A percentile compares a stretch with the other conserved stretches of the same genome.
These are phyloP conservation scores for Alternaria sp. DNA, from an alignment of 2,329 filamentous ascomycete species.

Conservation along the genomic window DNA sequence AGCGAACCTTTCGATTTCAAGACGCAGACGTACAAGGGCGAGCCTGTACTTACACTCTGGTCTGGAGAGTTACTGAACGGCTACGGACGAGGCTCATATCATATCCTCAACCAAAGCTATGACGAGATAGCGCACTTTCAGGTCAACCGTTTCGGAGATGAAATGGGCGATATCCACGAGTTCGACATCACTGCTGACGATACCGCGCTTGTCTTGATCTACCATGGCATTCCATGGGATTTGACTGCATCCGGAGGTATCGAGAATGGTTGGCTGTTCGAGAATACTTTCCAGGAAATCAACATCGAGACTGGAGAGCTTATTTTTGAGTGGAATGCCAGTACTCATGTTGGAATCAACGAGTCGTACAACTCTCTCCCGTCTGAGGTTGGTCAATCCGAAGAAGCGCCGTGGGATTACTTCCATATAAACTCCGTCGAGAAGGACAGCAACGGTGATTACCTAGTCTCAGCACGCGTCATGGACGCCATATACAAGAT, in stretches of 20 bases:
- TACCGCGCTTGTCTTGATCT: constrained; percentile 56
- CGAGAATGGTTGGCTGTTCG: constrained; percentile 53
- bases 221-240: constrained; percentile 51
- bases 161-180: constrained; percentile 54
- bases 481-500: constrained; percentile 31
- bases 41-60: constrained; percentile 34
- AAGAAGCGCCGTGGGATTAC: constrained; percentile 50
- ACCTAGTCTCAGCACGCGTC: constrained; percentile 32
- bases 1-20: constrained; percentile 32
- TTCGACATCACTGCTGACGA: constrained; percentile 55
- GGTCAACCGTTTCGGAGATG: constrained; percentile 17
- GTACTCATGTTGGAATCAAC: constrained; percentile 44
- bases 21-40: constrained; percentile 30
- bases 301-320: constrained; percentile 53
- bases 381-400: constrained; percentile 35
- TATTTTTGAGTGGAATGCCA: constrained; percentile 54
- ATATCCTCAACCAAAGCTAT: constrained; percentile 30
- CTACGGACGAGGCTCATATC: constrained; percentile 21
- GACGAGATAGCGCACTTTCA: constrained; percentile 27
- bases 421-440: constrained; percentile 51
- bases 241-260: constrained; percentile 49
- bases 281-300: constrained; percentile 57
- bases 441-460: constrained; percentile 37
- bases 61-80: constrained; percentile 24
- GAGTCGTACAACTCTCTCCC: constrained; percentile 35